These are phyloP conservation scores for Eucalyptus regnans DNA, from an alignment of 345 rosid species.

Conservation along the genomic window DNA sequence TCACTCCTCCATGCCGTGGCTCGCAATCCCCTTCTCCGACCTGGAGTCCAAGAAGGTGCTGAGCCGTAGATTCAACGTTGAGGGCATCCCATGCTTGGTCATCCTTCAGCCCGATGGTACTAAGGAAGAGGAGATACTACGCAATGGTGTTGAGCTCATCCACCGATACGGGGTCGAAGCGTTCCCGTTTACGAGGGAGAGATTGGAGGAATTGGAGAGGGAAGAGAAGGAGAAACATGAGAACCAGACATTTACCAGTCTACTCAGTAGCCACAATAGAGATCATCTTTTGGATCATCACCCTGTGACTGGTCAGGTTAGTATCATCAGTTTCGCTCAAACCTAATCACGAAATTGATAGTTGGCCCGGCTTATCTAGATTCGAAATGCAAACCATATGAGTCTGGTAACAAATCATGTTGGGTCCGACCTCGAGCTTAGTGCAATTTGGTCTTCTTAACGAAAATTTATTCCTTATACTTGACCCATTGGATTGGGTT, in stretches of 20 bases:
- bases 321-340: neutral
- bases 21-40: constrained; percentile 43
- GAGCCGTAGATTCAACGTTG: constrained; percentile 27
- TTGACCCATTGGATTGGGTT: neutral
- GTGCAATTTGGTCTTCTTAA: neutral
- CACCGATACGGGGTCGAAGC: constrained; percentile 35
- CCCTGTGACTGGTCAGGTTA: constrained; percentile 19
- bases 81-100: constrained; percentile 43
- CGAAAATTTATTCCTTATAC: neutral
- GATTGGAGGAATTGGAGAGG: constrained; percentile 25
- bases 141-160: constrained; percentile 33
- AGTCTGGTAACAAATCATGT: neutral
- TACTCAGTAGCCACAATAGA: constrained; percentile 19
- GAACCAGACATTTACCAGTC: constrained; percentile 22
- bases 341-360: neutral
- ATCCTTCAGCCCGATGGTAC: constrained; percentile 27
- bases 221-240: constrained; percentile 38
- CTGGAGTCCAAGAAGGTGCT: constrained; percentile 41
- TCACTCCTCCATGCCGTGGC: constrained; percentile 48
- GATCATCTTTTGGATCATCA: constrained; percentile 28
- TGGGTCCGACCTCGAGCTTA: neutral
- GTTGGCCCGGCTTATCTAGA: neutral
- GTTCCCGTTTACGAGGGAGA: constrained; percentile 41
- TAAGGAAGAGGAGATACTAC: constrained; percentile 14
- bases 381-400: neutral